These are phyloP conservation scores for Withania somnifera DNA, from an alignment of 305 asterid genomes.

Conservation along the genomic window DNA sequence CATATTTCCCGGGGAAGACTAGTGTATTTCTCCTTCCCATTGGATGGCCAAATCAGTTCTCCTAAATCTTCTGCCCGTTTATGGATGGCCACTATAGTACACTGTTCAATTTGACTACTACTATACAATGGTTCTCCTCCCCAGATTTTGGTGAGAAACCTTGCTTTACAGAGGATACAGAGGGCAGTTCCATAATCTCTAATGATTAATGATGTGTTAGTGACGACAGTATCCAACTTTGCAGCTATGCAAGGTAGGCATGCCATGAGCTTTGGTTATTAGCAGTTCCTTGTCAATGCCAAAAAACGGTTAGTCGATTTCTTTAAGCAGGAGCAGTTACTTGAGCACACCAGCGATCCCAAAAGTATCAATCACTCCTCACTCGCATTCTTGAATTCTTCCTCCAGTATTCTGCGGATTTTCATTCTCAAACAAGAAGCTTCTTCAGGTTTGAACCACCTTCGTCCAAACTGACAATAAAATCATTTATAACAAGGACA, in stretches of 20 bases:
- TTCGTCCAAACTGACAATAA: constrained; percentile 57
- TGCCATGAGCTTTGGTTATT: not conserved
- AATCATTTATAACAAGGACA: constrained; percentile 3
- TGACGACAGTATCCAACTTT: not conserved
- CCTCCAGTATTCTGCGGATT: constrained; percentile 29
- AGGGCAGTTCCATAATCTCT: not conserved
- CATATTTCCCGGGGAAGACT: not conserved
- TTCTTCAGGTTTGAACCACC: constrained; percentile 73
- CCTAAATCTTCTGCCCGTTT: not conserved
- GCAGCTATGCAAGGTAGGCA: not conserved
- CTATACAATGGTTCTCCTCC: too few species aligned
- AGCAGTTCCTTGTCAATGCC: not conserved
- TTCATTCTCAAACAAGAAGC: constrained; percentile 64
- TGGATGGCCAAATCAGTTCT: not conserved
- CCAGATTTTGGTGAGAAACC: not conserved
- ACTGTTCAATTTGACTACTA: too few species aligned
- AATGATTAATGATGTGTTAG: not conserved
- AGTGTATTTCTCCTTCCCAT: not conserved
- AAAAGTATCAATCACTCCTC: not conserved
- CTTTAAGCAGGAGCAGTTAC: not conserved
- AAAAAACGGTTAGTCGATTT: not conserved
- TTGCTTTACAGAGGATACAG: not conserved
- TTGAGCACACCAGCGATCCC: not conserved
- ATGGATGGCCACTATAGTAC: too few species aligned
- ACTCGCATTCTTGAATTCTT: constrained; percentile 31